Percentiles rank a stretch among this genome's conserved stretches.
phyloP scores from a whole-genome alignment of 83 land plant species.

The Picea mariana region DNA sequence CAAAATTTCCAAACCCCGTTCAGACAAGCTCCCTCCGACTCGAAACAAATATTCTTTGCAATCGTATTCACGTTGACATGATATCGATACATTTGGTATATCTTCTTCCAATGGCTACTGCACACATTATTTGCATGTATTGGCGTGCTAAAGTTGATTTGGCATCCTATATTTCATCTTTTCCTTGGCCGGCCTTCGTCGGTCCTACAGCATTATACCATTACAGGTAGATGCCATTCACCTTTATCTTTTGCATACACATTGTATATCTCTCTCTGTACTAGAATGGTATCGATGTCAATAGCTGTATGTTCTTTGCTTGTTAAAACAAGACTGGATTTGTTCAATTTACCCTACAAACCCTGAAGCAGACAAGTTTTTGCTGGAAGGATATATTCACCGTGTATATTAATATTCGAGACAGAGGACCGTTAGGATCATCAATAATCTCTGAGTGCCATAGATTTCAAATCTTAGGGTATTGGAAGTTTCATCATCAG shows the following conservation, averaged over 20 bases:
- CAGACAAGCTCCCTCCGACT: neutral
- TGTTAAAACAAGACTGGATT: slow-evolving; percentile 1
- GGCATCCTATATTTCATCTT: slow-evolving; percentile 14
- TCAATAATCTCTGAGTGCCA: neutral
- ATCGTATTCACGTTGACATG: neutral
- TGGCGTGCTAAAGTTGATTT: slow-evolving; percentile 12
- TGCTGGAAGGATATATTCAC: neutral
- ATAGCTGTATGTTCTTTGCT: neutral
- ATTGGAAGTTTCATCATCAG: neutral
- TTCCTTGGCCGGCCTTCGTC: neutral
- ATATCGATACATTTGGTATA: neutral
- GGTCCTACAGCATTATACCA: too few relatives aligned
- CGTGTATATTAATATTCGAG: neutral
- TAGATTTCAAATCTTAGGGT: neutral
- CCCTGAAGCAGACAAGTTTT: neutral
- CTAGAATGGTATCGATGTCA: neutral
- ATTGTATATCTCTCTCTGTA: neutral
- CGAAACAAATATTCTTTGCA: neutral
- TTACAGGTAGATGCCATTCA: slow-evolving; percentile 2
- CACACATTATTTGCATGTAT: neutral
- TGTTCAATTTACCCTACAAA: slow-evolving; percentile 1
- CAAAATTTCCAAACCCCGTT: neutral
- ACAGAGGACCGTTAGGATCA: neutral
- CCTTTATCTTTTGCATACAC: slow-evolving; percentile 9
- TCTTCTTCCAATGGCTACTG: neutral